Evolutionary conservation across 257 asterid genomes (phyloP).

Genomic region (Vinca minor): DNA sequence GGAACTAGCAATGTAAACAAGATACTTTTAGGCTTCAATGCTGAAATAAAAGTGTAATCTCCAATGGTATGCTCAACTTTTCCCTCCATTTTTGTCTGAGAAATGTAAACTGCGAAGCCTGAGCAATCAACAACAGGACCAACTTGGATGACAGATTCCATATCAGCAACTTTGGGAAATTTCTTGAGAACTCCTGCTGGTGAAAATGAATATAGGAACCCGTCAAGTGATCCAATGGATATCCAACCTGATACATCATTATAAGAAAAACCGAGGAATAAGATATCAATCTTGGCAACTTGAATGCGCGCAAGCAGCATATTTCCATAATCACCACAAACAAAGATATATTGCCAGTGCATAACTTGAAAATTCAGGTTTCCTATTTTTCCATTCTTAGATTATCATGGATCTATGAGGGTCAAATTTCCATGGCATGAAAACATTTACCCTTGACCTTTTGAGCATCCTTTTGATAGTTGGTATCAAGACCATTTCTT

Average conservation of each 20-base stretch:
- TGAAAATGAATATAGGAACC: constrained; percentile 80
- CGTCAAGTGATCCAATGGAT: constrained; percentile 84
- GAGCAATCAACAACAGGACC: constrained; percentile 81
- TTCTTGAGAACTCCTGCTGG: constrained; percentile 50
- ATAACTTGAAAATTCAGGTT: neutral
- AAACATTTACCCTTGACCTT: no score
- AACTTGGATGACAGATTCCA: constrained; percentile 56
- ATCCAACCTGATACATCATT: constrained; percentile 70
- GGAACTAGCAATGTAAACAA: constrained; percentile 52
- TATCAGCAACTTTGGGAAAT: constrained; percentile 39
- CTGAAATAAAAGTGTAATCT: constrained; percentile 51
- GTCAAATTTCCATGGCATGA: no score
- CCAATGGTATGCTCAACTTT: constrained; percentile 37
- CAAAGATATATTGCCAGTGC: no score
- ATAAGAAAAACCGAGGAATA: neutral
- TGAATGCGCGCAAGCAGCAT: no score
- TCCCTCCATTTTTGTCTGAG: constrained; percentile 70
- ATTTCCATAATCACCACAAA: no score
- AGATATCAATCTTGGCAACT: neutral
- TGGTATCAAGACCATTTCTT: constrained; percentile 3
- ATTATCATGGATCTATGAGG: no score
- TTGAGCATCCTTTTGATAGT: no score
- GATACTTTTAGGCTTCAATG: constrained; percentile 58
- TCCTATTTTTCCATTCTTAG: no score
- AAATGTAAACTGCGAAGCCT: constrained; percentile 56